phyloP scores from a whole-genome alignment of 2,329 filamentous ascomycete species.

The Trichoderma sp. region DNA sequence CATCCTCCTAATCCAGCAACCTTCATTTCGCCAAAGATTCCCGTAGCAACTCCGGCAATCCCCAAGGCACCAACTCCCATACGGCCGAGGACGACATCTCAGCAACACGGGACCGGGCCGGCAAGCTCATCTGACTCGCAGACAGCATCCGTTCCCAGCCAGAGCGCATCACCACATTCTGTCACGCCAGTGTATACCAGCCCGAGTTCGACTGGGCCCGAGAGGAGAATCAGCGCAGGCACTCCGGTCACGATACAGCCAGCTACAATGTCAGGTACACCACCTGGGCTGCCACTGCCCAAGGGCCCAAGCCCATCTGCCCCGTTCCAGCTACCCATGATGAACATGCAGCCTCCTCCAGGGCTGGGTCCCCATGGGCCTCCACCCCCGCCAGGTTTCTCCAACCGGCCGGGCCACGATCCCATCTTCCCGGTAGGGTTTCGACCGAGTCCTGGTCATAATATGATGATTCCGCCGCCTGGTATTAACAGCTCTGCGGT shows the following conservation, averaged over 20 bases:
- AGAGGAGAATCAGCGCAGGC: constrained; percentile 60
- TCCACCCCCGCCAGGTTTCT: constrained; percentile 49
- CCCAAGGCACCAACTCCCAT: constrained; percentile 81
- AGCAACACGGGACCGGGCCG: constrained; percentile 73
- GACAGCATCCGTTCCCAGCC: constrained; percentile 53
- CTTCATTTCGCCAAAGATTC: constrained; percentile 75
- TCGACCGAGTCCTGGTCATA: constrained; percentile 43
- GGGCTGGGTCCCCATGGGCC: constrained; percentile 38
- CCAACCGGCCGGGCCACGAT: constrained; percentile 58
- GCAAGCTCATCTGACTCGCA: constrained; percentile 70
- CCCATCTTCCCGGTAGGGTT: constrained; percentile 48
- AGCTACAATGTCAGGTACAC: constrained; percentile 54
- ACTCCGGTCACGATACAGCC: constrained; percentile 30
- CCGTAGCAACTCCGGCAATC: constrained; percentile 74
- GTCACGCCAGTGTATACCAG: constrained; percentile 64
- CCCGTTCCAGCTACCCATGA: constrained; percentile 52
- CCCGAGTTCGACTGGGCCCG: constrained; percentile 60
- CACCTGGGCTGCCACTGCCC: constrained; percentile 40
- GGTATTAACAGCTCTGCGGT: constrained; percentile 47
- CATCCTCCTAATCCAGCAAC: constrained; percentile 57
- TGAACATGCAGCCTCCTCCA: constrained; percentile 52
- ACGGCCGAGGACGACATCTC: constrained; percentile 72
- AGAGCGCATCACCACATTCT: constrained; percentile 59
- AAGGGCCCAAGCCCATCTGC: constrained; percentile 41
- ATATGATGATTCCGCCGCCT: constrained; percentile 50